Base-by-base conservation (phyloP, 1,284 basidiomycete genomes). In the Filobasidium uniguttulatum region DNA sequence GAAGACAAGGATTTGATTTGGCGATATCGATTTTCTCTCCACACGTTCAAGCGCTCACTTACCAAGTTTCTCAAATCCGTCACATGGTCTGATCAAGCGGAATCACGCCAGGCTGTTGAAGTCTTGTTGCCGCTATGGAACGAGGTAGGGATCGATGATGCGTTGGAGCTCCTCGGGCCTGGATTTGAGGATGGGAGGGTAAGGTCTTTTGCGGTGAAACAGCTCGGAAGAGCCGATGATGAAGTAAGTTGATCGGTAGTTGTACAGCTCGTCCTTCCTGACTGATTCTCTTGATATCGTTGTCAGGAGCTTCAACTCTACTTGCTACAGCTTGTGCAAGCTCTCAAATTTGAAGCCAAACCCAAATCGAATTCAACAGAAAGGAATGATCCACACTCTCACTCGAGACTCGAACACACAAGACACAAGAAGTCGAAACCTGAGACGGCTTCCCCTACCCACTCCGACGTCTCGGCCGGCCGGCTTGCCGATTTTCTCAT, bases 31-130 rank as follows among this genome's bases (percentile, higher is more conserved):
- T 99, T 97, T 71, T 98, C 96, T 59, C 79, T 99, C 14, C 74
- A 88, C 25, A 86, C 91, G 64, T 88, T 88, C 64, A 71, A 73
- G 9, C 79, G 83, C 17, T 88, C 86, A 3, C 75, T 98, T 25
- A 98, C 93, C 29, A 99, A 98, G 68, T 98, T 99, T 70, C 75
- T 99, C 53, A 97, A 93, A 69, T 91, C 89, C 26, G 94, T 98
- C 25, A 90, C 90, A 8, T 98, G 94, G 94, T 77, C 86, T 36
- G 94, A 99, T 64, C 78, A 83, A 0, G 85, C 85, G 2, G 94
- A 99, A 69, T 89, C 94, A 9, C 90, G 93, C 62, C 94, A 98
- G 65, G 94, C 93, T 0, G 91, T 96, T 2, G 93, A 98, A 64
- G 88, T 93, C 55, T 70, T 99, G 5, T 68, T 99, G 26, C 93